These are phyloP conservation scores for Didymella lethalis DNA, from an alignment of 2,329 filamentous ascomycete species.

Conservation along the genomic window DNA sequence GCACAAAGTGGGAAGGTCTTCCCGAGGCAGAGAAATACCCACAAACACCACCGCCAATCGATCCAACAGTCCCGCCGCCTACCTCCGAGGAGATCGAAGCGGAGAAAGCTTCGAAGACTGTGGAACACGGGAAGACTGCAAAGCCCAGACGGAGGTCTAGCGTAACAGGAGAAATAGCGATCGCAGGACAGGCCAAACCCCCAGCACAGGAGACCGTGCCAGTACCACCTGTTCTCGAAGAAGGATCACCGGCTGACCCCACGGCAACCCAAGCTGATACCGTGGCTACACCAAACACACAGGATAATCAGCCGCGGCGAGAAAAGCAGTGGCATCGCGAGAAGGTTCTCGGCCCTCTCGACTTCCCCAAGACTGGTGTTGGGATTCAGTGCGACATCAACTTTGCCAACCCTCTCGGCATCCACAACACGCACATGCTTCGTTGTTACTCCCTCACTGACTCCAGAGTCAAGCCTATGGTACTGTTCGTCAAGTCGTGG, in stretches of 20 bases:
- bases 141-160: not conserved
- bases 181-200: not conserved
- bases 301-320: conserved; percentile 33
- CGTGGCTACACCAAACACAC: conserved; percentile 5
- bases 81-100: conserved; percentile 21
- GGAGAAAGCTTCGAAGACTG: conserved; percentile 11
- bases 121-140: conserved; percentile 10
- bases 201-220: conserved; percentile 1
- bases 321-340: conserved; percentile 56
- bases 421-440: conserved; percentile 84
- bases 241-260: conserved; percentile 41
- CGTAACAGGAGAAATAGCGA: not conserved
- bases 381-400: conserved; percentile 95
- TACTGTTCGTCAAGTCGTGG: conserved; percentile 91
- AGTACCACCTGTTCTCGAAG: conserved; percentile 12
- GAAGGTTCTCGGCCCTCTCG: conserved; percentile 63
- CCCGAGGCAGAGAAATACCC: conserved; percentile 55
- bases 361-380: conserved; percentile 77
- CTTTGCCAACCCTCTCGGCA: conserved; percentile 81
- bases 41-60: conserved; percentile 22
- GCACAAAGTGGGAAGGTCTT: conserved; percentile 74
- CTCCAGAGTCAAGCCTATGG: conserved; percentile 75
- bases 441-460: conserved; percentile 85
- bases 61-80: conserved; percentile 23
- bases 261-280: conserved; percentile 6